Conservation (phyloP, 805 yeast species). For the Citeromyces nyonsensis region DNA sequence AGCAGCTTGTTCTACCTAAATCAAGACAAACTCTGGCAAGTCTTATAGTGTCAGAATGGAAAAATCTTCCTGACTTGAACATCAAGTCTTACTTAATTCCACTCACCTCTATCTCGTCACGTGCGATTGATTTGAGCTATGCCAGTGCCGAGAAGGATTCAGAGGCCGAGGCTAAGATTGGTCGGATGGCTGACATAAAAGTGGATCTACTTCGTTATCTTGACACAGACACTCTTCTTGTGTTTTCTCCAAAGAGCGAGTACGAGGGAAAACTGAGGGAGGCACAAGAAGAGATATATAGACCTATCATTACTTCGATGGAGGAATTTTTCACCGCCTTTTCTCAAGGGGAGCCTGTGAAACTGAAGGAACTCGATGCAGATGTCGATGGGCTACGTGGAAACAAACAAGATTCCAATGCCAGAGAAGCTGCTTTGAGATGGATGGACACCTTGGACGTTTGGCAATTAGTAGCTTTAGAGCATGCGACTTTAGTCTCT, state of each 20-base stretch:
- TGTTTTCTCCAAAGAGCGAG: constrained; percentile 68
- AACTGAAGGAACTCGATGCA: constrained; percentile 54
- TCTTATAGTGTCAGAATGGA: constrained; percentile 81
- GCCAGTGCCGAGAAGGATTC: constrained; percentile 22
- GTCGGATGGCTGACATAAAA: constrained; percentile 41
- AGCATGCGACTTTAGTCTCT: constrained; percentile 73
- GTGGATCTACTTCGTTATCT: constrained; percentile 59
- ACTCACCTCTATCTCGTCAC: constrained; percentile 70
- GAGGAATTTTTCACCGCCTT: constrained; percentile 38
- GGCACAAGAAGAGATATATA: constrained; percentile 66
- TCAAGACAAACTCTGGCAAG: constrained; percentile 50
- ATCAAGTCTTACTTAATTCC: constrained; percentile 75
- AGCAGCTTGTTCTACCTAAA: constrained; percentile 47
- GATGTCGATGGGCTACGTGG: constrained; percentile 75
- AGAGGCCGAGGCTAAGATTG: constrained; percentile 43
- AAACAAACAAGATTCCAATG: constrained; percentile 48
- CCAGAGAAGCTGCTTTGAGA: constrained; percentile 41
- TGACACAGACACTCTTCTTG: constrained; percentile 88
- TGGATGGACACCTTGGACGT: constrained; percentile 50
- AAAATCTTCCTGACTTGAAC: constrained; percentile 43
- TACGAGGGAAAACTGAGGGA: constrained; percentile 70
- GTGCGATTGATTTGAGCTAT: constrained; percentile 64
- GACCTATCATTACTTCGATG: constrained; percentile 57
- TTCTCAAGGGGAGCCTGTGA: constrained; percentile 11
- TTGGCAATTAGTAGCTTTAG: constrained; percentile 81